Evolutionary conservation across 73 alveolate species (phyloP).

Genomic region (Paramecium bursaria): DNA sequence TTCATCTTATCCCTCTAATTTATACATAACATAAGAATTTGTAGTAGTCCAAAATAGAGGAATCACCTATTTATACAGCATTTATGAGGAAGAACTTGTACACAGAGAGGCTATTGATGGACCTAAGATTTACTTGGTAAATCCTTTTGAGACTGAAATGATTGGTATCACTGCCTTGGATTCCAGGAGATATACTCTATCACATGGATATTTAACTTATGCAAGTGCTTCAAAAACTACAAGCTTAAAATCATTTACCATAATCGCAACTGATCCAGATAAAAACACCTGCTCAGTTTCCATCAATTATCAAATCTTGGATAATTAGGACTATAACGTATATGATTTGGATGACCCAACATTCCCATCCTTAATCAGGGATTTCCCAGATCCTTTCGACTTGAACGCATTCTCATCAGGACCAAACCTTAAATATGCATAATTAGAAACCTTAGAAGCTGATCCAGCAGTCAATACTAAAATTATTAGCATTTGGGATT

Average conservation of each 20-base stretch:
- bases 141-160: slow-evolving; percentile 48
- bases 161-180: slow-evolving; percentile 18
- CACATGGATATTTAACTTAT: slow-evolving; percentile 26
- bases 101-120: slow-evolving; percentile 8
- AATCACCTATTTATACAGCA: slow-evolving; percentile 48
- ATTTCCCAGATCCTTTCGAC: slow-evolving; percentile 29
- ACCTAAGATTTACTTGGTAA: neutral
- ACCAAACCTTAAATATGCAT: slow-evolving; percentile 7
- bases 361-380: neutral
- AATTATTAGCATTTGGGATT: neutral
- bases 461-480: slow-evolving; percentile 37
- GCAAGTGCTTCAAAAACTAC: slow-evolving; percentile 1
- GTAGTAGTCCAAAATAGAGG: neutral
- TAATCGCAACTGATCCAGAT: slow-evolving; percentile 23
- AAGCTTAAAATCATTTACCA: neutral
- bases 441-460: neutral
- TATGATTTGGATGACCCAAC: neutral
- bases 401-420: slow-evolving; percentile 27
- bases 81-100: slow-evolving; percentile 12
- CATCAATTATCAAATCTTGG: neutral
- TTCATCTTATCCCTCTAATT: slow-evolving; percentile 13
- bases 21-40: slow-evolving; percentile 2
- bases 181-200: slow-evolving; percentile 38
- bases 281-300: neutral
- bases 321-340: slow-evolving; percentile 1